A percentile compares a stretch with the other conserved stretches of the same genome.
These are phyloP conservation scores for Babesia caballi DNA, from an alignment of 169 alveolate species.

Conservation along the genomic window DNA sequence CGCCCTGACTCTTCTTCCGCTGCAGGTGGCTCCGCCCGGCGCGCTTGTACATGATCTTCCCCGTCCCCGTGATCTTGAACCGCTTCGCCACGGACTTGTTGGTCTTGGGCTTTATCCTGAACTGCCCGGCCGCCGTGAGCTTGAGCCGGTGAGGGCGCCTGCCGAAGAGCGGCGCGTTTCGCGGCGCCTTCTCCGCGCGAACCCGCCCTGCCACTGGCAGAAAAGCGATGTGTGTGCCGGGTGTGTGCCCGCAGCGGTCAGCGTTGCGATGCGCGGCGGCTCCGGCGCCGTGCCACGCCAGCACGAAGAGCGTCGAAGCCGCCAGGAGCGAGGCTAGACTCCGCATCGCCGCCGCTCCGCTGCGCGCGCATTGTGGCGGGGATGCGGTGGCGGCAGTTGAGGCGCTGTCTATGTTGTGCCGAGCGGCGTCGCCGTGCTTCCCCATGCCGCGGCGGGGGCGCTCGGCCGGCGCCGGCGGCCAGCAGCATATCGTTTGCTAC, in stretches of 20 bases:
- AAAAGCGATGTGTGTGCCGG: not conserved
- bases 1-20: constrained; percentile 55
- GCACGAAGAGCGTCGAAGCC: constrained; percentile 6
- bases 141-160: constrained; percentile 40
- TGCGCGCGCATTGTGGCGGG: not conserved
- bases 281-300: not conserved
- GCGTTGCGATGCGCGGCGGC: constrained; percentile 1
- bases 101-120: constrained; percentile 78
- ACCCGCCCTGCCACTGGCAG: not conserved
- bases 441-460: not conserved
- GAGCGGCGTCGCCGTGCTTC: not conserved
- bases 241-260: not conserved
- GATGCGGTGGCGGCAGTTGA: not conserved
- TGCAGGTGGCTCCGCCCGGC: constrained; percentile 77
- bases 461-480: too few relatives aligned
- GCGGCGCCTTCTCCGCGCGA: not conserved
- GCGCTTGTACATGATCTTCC: constrained; percentile 77
- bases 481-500: too few relatives aligned
- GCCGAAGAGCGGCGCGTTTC: constrained; percentile 8
- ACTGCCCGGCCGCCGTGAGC: constrained; percentile 60
- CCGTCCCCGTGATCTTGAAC: constrained; percentile 80
- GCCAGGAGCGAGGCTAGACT: not conserved
- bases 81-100: constrained; percentile 80
- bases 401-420: not conserved
- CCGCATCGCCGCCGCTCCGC: constrained; percentile 17